These are phyloP conservation scores for Thermothelomyces thermophilus DNA, from an alignment of 2,329 filamentous ascomycete species.

Conservation along the genomic window DNA sequence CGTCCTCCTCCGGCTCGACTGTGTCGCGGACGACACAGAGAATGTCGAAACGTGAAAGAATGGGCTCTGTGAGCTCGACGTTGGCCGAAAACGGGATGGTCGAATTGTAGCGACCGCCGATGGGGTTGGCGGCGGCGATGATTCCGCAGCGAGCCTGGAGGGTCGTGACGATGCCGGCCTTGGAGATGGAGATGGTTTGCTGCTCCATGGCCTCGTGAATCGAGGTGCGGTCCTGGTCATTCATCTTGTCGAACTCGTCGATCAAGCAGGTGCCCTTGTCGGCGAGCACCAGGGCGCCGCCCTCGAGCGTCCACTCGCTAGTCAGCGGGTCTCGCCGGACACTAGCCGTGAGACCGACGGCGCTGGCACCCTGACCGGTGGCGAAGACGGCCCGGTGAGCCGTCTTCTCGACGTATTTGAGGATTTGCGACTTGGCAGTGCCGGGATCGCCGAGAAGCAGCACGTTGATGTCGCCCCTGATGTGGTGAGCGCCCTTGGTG, in stretches of 20 bases:
- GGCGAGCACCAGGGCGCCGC: conserved; percentile 88
- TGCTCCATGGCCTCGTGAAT: conserved; percentile 99
- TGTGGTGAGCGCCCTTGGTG: conserved; percentile 79
- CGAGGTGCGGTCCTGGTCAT: conserved; percentile 93
- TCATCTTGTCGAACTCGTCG: conserved; percentile 99
- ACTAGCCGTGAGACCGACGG: conserved; percentile 94
- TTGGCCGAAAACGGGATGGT: conserved; percentile 95
- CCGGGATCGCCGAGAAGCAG: conserved; percentile 92
- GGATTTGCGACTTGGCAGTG: conserved; percentile 93
- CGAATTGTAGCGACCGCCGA: conserved; percentile 92
- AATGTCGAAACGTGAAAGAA: conserved; percentile 96
- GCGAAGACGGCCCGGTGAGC: conserved; percentile 95
- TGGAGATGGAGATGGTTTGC: conserved; percentile 98
- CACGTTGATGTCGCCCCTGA: conserved; percentile 97
- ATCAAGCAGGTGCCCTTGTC: conserved; percentile 94
- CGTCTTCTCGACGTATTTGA: conserved; percentile 97
- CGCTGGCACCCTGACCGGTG: conserved; percentile 92
- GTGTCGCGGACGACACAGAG: conserved; percentile 93
- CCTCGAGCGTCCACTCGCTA: conserved; percentile 95
- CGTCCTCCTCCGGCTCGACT: conserved; percentile 86
- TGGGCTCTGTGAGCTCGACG: conserved; percentile 93
- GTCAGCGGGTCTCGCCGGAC: conserved; percentile 93
- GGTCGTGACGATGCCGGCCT: conserved; percentile 96
- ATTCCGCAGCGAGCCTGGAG: conserved; percentile 93
- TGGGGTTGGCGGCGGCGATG: conserved; percentile 92